A percentile compares a stretch with the other conserved stretches of the same genome.
Evolutionary conservation across 139 green algal genomes (phyloP).

Genomic region (Closterium sp.): DNA sequence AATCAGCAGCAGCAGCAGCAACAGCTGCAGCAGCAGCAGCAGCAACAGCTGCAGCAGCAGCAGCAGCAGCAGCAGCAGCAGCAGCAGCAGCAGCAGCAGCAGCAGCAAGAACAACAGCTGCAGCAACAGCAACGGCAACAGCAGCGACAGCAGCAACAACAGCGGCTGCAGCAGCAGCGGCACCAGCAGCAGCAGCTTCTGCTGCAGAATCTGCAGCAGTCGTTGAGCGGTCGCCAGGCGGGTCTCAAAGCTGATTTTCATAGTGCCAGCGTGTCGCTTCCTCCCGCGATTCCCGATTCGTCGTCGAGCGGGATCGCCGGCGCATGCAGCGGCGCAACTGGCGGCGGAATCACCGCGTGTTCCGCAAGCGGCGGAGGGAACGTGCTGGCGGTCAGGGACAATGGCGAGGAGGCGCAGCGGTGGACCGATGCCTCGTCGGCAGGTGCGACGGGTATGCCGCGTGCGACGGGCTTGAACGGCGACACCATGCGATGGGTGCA

Average conservation of each 20-base stretch:
- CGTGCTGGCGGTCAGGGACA: background rate
- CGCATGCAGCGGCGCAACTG: background rate
- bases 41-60: background rate
- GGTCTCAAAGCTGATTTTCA: background rate
- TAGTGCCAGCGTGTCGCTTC: background rate
- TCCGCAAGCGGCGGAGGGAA: background rate
- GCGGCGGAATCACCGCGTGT: background rate
- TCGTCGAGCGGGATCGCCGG: background rate
- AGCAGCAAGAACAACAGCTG: background rate
- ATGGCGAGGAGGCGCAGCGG: background rate
- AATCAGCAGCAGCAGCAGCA: background rate
- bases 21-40: background rate
- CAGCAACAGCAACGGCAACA: background rate
- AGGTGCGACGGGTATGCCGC: background rate
- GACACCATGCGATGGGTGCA: background rate
- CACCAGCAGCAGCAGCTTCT: background rate
- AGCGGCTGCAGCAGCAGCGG: background rate
- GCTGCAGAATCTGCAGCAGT: no score
- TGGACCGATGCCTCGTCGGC: background rate
- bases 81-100: background rate
- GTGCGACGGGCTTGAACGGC: background rate
- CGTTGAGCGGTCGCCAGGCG: background rate
- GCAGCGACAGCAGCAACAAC: background rate
- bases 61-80: background rate
- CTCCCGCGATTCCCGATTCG: background rate